Conservation (phyloP, 495 filamentous ascomycete species). For the Achaetomiella virescens region DNA sequence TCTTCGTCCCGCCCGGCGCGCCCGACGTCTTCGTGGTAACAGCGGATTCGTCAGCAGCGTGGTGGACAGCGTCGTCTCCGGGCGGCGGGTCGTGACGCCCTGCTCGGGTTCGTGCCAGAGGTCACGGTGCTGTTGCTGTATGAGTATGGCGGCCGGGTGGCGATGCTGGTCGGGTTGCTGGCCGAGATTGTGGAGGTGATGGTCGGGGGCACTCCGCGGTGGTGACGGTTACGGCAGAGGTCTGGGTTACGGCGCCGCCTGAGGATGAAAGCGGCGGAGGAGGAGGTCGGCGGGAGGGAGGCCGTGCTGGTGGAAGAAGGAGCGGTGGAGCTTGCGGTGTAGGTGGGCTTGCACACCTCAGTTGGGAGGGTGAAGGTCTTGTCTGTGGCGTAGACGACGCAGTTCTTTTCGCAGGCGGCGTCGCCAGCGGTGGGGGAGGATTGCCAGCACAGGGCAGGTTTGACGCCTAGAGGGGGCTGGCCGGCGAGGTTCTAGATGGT, state of each 20-base stretch:
- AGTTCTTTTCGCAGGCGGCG: conserved; percentile 36
- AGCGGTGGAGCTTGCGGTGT: conserved; percentile 4
- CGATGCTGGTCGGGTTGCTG: too few species aligned
- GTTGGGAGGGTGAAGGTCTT: conserved; percentile 22
- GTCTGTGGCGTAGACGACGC: conserved; percentile 27
- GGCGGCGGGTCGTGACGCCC: too few species aligned
- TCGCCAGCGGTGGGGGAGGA: conserved; percentile 17
- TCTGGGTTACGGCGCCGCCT: not conserved
- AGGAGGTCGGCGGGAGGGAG: not conserved
- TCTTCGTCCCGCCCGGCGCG: too few species aligned
- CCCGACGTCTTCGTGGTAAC: too few species aligned
- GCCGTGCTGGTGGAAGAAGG: conserved; percentile 2
- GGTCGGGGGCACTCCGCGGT: conserved; percentile 2
- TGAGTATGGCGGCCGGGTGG: not conserved
- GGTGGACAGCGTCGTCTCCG: too few species aligned
- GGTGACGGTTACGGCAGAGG: not conserved
- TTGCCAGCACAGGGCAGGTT: conserved; percentile 25
- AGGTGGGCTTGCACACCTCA: conserved; percentile 21
- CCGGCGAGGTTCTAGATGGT: conserved; percentile 24
- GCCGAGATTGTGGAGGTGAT: not conserved
- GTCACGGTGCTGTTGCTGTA: too few species aligned
- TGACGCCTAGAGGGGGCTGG: conserved; percentile 22
- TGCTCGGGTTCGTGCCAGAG: too few species aligned
- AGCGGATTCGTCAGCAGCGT: too few species aligned
- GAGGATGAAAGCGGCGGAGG: not conserved